These are phyloP conservation scores for Cryptococcus sp. DNA, from an alignment of 1,284 basidiomycete species.

Conservation along the genomic window DNA sequence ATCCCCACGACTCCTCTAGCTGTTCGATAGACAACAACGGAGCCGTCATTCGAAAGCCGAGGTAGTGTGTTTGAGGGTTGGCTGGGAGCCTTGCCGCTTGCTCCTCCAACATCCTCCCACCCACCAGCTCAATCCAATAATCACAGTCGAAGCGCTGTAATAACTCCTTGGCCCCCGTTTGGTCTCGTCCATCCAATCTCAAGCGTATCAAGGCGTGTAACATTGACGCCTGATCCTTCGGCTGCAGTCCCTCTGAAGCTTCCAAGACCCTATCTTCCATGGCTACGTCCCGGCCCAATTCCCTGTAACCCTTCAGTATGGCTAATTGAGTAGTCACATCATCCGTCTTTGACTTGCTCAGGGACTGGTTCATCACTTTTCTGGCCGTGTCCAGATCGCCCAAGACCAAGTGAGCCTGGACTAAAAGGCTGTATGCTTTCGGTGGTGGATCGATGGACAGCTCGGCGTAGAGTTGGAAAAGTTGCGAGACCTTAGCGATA, in stretches of 20 bases:
- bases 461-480: constrained; percentile 20
- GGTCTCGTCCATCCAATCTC: constrained; percentile 25
- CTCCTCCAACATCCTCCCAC: not conserved
- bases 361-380: not conserved
- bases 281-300: constrained; percentile 22
- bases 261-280: constrained; percentile 28
- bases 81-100: not conserved
- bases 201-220: constrained; percentile 32
- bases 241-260: constrained; percentile 16
- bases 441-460: constrained; percentile 11
- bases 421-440: constrained; percentile 14
- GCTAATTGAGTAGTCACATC: constrained; percentile 23
- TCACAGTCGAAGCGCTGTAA: constrained; percentile 17
- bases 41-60: constrained; percentile 5
- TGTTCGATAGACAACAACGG: constrained; percentile 2
- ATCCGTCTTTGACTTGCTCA: not conserved
- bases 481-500: constrained; percentile 16
- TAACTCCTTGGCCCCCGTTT: constrained; percentile 17
- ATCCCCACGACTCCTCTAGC: constrained; percentile 7
- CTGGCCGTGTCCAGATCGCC: constrained; percentile 18
- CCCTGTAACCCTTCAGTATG: constrained; percentile 31
- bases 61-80: constrained; percentile 4
- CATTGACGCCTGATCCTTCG: constrained; percentile 16
- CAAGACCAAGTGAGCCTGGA: constrained; percentile 26
- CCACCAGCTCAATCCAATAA: constrained; percentile 2